phyloP scores from a whole-genome alignment of 2,329 filamentous ascomycete species.

The Penicillium occitanis region DNA sequence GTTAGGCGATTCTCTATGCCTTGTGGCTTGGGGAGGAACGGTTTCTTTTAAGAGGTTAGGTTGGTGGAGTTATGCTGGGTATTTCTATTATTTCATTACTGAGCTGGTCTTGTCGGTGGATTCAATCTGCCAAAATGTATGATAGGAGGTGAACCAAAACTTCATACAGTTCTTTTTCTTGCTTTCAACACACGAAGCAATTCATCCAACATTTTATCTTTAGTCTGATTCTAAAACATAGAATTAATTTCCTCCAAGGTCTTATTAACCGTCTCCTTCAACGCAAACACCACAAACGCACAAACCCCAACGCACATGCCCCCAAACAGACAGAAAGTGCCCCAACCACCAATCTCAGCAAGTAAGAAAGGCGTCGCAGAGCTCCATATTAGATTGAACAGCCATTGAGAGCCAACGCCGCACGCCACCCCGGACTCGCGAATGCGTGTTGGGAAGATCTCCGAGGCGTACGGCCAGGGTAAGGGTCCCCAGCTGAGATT shows the following conservation, averaged over 20 bases:
- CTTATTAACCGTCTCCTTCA: slow-evolving; percentile 57
- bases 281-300: slow-evolving; percentile 54
- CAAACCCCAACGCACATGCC: slow-evolving; percentile 48
- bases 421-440: slow-evolving; percentile 42
- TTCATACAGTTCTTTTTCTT: neutral
- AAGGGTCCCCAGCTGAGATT: slow-evolving; percentile 45
- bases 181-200: neutral
- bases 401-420: slow-evolving; percentile 42
- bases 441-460: slow-evolving; percentile 42
- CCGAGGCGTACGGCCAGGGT: slow-evolving; percentile 41
- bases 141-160: neutral
- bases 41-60: neutral
- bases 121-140: slow-evolving; percentile 9
- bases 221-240: slow-evolving; percentile 43
- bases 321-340: slow-evolving; percentile 47
- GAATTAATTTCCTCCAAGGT: slow-evolving; percentile 58
- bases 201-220: neutral
- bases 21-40: neutral
- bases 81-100: slow-evolving; percentile 7
- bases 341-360: slow-evolving; percentile 46
- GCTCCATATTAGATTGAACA: slow-evolving; percentile 45
- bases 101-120: slow-evolving; percentile 3
- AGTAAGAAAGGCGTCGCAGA: slow-evolving; percentile 47
- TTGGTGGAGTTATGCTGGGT: neutral
- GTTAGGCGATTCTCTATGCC: neutral